Conservation (phyloP, 1,284 basidiomycete species). For the Cutaneotrichosporon cyanovorans region DNA sequence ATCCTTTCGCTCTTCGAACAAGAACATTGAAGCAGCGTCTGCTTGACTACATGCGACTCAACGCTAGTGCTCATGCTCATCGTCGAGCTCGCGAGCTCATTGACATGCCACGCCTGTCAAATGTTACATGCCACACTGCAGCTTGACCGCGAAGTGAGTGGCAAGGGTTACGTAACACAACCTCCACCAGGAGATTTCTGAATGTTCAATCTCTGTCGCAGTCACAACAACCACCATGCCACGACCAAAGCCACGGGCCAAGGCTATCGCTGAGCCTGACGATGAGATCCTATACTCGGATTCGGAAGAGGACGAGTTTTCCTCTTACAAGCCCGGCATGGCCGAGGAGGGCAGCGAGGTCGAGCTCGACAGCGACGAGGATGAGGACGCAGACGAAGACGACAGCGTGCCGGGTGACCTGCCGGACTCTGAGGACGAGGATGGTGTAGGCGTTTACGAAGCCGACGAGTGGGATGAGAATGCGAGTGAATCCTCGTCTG, state of each 20-base stretch:
- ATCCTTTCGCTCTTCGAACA: no score
- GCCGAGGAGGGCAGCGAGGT: constrained; percentile 50
- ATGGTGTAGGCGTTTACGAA: constrained; percentile 36
- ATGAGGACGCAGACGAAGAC: constrained; percentile 52
- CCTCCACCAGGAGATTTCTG: neutral
- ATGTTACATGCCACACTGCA: no score
- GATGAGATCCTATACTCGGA: constrained; percentile 36
- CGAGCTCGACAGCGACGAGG: constrained; percentile 41
- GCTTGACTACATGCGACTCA: no score
- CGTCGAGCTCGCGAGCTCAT: no score
- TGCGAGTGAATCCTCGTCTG: constrained; percentile 13
- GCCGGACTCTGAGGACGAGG: constrained; percentile 25
- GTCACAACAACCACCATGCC: constrained; percentile 17
- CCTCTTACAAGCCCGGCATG: constrained; percentile 19
- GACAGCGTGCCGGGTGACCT: constrained; percentile 36
- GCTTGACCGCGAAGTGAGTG: neutral
- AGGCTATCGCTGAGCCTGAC: constrained; percentile 9
- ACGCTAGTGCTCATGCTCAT: no score
- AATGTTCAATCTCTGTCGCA: neutral
- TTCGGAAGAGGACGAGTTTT: constrained; percentile 43
- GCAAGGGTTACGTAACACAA: neutral
- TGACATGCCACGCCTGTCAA: no score
- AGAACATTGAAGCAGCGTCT: no score
- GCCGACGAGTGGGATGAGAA: constrained; percentile 41
- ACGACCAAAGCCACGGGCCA: constrained; percentile 13